These are phyloP conservation scores for Fusarium sacchari DNA, from an alignment of 2,329 filamentous ascomycete genomes.

Conservation along the genomic window DNA sequence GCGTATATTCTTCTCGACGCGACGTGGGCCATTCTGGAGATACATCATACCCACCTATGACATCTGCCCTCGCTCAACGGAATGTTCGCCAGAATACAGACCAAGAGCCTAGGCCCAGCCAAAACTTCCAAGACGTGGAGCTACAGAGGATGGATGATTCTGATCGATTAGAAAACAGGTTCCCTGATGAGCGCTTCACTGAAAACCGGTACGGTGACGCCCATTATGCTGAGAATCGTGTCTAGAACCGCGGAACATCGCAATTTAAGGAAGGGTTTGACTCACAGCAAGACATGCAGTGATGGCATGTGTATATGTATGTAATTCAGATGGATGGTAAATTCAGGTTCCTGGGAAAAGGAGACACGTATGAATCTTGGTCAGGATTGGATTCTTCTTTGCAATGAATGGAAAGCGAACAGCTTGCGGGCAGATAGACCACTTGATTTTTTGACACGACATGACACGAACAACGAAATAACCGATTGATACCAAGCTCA, in stretches of 20 bases:
- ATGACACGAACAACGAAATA: slow-evolving; percentile 35
- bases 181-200: slow-evolving; percentile 12
- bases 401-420: slow-evolving; percentile 21
- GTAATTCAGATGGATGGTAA: slow-evolving; percentile 14
- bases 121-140: slow-evolving; percentile 49
- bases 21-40: slow-evolving; percentile 43
- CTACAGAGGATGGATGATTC: slow-evolving; percentile 38
- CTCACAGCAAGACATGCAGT: neutral
- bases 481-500: slow-evolving; percentile 2
- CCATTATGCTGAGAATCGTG: slow-evolving; percentile 14
- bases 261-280: neutral
- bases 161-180: slow-evolving; percentile 24
- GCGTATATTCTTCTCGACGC: slow-evolving; percentile 19
- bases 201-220: slow-evolving; percentile 15
- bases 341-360: neutral
- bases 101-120: slow-evolving; percentile 23
- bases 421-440: slow-evolving; percentile 19
- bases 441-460: slow-evolving; percentile 28
- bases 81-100: slow-evolving; percentile 22
- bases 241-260: neutral
- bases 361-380: neutral
- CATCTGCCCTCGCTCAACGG: slow-evolving; percentile 37
- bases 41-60: slow-evolving; percentile 40
- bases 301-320: slow-evolving; percentile 6
- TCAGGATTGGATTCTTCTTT: slow-evolving; percentile 5